Evolutionary conservation across 495 filamentous ascomycete genomes (phyloP).

Genomic region (Baudoinia panamericana): DNA sequence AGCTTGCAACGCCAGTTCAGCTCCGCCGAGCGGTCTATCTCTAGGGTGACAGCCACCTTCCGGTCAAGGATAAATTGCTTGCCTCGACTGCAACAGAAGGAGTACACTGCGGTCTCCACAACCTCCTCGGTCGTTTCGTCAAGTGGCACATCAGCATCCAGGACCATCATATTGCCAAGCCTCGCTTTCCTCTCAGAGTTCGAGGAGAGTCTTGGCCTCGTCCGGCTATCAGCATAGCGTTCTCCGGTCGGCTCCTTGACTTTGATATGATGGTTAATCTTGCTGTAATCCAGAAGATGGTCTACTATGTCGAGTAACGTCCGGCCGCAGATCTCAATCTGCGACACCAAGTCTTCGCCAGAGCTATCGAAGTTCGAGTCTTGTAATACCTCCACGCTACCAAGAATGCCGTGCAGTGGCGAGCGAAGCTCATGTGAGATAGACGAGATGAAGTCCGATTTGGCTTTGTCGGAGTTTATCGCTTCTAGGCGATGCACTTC

Average conservation of each 20-base stretch:
- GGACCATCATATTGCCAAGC: neutral
- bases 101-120: slow-evolving; percentile 9
- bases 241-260: neutral
- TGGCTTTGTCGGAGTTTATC: slow-evolving; percentile 19
- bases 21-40: slow-evolving; percentile 4
- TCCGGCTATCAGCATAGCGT: neutral
- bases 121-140: slow-evolving; percentile 14
- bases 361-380: slow-evolving; percentile 21
- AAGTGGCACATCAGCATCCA: slow-evolving; percentile 2
- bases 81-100: slow-evolving; percentile 2
- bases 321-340: slow-evolving; percentile 23
- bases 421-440: slow-evolving; percentile 23
- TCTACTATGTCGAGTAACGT: slow-evolving; percentile 26
- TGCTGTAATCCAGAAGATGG: slow-evolving; percentile 24
- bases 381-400: slow-evolving; percentile 22
- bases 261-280: slow-evolving; percentile 16
- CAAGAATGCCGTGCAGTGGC: slow-evolving; percentile 24
- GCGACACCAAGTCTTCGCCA: slow-evolving; percentile 18
- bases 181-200: neutral
- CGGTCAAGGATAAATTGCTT: slow-evolving; percentile 6
- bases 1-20: slow-evolving; percentile 1
- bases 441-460: slow-evolving; percentile 19
- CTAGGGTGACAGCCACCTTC: slow-evolving; percentile 9
- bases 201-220: neutral
- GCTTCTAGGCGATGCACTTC: slow-evolving; percentile 21